phyloP scores from a whole-genome alignment of 371 early-diverging fungal species.

The Mortierella sp. region DNA sequence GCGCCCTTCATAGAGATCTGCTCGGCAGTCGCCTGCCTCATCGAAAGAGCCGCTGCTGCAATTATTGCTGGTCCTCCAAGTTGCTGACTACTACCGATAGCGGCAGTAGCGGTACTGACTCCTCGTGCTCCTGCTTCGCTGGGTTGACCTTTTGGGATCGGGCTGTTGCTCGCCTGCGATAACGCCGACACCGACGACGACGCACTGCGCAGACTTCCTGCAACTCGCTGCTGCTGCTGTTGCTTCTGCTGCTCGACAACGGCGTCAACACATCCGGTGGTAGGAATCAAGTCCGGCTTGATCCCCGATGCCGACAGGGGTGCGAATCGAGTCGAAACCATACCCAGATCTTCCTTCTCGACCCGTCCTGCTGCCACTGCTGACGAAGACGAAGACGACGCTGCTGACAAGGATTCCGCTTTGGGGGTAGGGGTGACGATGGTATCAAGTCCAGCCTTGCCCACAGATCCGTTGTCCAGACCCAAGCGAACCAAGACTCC shows the following conservation, averaged over 20 bases:
- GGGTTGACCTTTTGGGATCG: neutral
- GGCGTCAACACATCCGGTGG: neutral
- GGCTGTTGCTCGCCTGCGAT: neutral
- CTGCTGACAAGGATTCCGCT: neutral
- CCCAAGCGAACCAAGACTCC: neutral
- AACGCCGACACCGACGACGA: neutral
- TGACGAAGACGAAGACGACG: neutral
- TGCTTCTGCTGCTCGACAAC: neutral
- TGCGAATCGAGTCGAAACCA: constrained; percentile 10
- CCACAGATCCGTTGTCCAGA: neutral
- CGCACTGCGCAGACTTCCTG: neutral
- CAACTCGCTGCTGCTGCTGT: neutral
- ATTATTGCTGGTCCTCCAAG: neutral
- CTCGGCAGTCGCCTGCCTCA: neutral
- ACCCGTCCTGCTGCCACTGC: neutral
- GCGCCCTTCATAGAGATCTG: neutral
- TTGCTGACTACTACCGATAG: neutral
- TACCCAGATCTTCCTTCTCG: constrained; percentile 1
- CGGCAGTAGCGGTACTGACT: neutral
- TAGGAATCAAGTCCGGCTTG: neutral
- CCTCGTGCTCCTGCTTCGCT: neutral
- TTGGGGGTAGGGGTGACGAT: neutral
- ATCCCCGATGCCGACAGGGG: constrained; percentile 1
- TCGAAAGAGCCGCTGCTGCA: constrained; percentile 1
- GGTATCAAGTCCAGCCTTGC: neutral